Percentiles rank a stretch among this genome's conserved stretches.
These are phyloP conservation scores for Colletotrichum sp. DNA, from an alignment of 2,329 filamentous ascomycete species.

Conservation along the genomic window DNA sequence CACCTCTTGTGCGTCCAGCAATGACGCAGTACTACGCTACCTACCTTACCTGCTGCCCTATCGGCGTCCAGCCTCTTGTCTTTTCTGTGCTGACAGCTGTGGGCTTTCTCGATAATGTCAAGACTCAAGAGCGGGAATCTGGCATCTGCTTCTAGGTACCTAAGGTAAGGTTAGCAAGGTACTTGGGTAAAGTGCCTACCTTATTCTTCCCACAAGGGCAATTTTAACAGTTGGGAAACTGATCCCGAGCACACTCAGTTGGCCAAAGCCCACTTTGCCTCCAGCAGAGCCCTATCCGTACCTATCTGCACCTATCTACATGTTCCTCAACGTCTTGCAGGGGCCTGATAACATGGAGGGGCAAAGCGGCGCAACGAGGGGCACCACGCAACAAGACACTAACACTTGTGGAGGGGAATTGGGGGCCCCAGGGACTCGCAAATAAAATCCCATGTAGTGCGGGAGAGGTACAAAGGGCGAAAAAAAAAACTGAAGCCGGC, in stretches of 20 bases:
- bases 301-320: neutral
- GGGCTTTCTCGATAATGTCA: neutral
- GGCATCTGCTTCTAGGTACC: neutral
- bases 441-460: neutral
- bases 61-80: neutral
- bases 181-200: neutral
- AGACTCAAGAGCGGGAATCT: neutral
- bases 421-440: neutral
- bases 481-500: neutral
- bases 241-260: neutral
- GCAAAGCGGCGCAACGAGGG: neutral
- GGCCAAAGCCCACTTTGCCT: neutral
- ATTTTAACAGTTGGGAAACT: neutral
- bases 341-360: neutral
- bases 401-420: neutral
- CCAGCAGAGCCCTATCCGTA: neutral
- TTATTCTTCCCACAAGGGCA: neutral
- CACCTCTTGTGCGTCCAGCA: conserved; percentile 9
- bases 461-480: neutral
- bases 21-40: conserved; percentile 4
- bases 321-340: neutral
- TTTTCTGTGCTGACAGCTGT: neutral
- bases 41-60: neutral
- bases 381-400: neutral
- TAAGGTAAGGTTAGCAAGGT: neutral